A percentile compares a stretch with the other conserved stretches of the same genome.
phyloP scores from a whole-genome alignment of 2,329 filamentous ascomycete species.

The Rhynchosporium agropyri region DNA sequence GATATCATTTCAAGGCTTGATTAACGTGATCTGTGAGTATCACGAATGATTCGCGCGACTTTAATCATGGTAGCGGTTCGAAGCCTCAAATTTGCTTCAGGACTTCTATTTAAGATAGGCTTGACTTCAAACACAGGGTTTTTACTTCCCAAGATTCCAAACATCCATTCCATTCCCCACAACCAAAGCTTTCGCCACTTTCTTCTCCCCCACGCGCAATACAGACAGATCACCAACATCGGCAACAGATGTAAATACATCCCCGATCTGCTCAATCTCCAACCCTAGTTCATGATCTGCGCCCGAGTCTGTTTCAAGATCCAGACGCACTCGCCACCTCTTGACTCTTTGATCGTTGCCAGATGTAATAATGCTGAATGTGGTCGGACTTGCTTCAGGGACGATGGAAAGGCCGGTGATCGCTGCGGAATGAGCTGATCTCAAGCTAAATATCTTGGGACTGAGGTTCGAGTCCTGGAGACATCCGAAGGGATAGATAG shows the following conservation, averaged over 20 bases:
- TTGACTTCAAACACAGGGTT: too few species aligned
- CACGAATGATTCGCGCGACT: too few species aligned
- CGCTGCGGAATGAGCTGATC: conserved; percentile 70
- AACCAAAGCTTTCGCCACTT: conserved; percentile 34
- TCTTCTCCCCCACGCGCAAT: conserved; percentile 13
- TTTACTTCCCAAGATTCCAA: conserved; percentile 30
- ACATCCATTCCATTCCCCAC: conserved; percentile 43
- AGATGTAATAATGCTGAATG: conserved; percentile 47
- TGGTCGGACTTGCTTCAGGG: conserved; percentile 20
- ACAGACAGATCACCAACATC: conserved; percentile 56
- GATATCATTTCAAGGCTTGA: too few species aligned
- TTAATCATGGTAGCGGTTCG: too few species aligned
- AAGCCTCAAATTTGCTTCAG: too few species aligned
- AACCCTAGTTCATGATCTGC: conserved; percentile 29
- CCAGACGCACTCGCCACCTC: conserved; percentile 14
- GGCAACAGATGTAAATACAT: conserved; percentile 61
- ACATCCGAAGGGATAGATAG: conserved; percentile 42
- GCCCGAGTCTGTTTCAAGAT: neutral
- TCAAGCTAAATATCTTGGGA: conserved; percentile 45
- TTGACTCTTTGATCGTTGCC: conserved; percentile 66
- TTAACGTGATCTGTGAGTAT: too few species aligned
- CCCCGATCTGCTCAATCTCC: conserved; percentile 49
- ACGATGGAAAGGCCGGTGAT: conserved; percentile 59
- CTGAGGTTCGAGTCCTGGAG: neutral
- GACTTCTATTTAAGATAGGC: too few species aligned